Evolutionary conservation across 2,329 filamentous ascomycete genomes (phyloP).

Genomic region (Colletotrichum karsti): DNA sequence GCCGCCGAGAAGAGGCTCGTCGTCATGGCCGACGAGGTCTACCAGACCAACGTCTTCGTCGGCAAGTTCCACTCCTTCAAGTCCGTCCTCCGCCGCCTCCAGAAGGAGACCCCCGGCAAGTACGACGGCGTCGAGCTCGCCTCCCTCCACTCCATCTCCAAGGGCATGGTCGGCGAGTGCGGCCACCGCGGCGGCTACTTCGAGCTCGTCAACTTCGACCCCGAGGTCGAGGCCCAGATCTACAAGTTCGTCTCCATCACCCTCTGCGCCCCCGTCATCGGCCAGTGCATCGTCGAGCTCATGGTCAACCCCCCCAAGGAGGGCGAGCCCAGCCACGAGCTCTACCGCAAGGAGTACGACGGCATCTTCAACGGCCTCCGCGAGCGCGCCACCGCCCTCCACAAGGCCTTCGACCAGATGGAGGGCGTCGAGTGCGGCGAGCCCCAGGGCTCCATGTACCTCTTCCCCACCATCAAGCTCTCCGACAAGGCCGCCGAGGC

Average conservation of each 20-base stretch:
- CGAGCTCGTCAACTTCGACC: constrained; percentile 90
- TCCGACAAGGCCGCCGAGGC: constrained; percentile 79
- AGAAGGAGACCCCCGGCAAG: constrained; percentile 76
- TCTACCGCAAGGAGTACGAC: constrained; percentile 88
- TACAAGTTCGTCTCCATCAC: constrained; percentile 99
- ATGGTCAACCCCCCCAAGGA: constrained; percentile 95
- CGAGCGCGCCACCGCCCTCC: constrained; percentile 83
- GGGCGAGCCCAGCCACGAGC: constrained; percentile 83
- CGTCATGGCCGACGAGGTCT: constrained; percentile 95
- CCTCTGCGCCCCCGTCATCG: constrained; percentile 93
- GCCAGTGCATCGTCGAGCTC: constrained; percentile 94
- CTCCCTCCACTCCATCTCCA: constrained; percentile 92
- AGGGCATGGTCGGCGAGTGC: constrained; percentile 99
- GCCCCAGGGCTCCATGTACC: constrained; percentile 97
- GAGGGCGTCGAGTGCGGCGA: constrained; percentile 91
- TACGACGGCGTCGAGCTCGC: constrained; percentile 90
- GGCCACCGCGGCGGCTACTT: constrained; percentile 98
- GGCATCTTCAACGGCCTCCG: constrained; percentile 81
- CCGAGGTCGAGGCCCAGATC: constrained; percentile 87
- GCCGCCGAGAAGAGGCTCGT: constrained; percentile 87
- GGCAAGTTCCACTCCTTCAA: constrained; percentile 98
- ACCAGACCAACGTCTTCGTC: constrained; percentile 98
- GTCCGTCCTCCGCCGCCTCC: constrained; percentile 81
- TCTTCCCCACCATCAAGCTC: constrained; percentile 93
- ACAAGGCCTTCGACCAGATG: constrained; percentile 92